These are phyloP conservation scores for Plasmodium malariae DNA, from an alignment of 169 alveolate species.

Conservation along the genomic window DNA sequence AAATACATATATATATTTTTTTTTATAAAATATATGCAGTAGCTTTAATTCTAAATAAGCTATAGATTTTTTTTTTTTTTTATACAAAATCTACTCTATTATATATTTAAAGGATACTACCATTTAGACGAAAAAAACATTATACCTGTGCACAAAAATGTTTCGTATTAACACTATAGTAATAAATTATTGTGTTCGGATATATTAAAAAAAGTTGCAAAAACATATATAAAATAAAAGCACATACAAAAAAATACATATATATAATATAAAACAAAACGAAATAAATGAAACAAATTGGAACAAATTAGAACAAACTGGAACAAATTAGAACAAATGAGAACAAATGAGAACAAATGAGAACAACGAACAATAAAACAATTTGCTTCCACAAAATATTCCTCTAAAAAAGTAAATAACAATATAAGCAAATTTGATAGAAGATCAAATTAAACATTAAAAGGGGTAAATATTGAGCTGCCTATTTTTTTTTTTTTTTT, in stretches of 20 bases:
- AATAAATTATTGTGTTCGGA: slow-evolving; percentile 8
- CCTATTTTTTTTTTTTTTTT: slow-evolving; percentile 36
- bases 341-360: slow-evolving; percentile 5
- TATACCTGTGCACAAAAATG: slow-evolving; percentile 19
- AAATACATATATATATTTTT: slow-evolving; percentile 1
- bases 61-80: slow-evolving; percentile 10
- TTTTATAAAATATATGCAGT: slow-evolving; percentile 13
- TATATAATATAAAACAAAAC: slow-evolving; percentile 11
- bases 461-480: slow-evolving; percentile 9
- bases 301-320: no score
- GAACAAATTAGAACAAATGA: no score
- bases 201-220: not conserved
- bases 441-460: not conserved
- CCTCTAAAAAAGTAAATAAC: slow-evolving; percentile 34
- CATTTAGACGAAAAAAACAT: not conserved
- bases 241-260: not conserved
- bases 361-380: slow-evolving; percentile 6
- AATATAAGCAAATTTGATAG: slow-evolving; percentile 25
- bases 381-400: slow-evolving; percentile 1
- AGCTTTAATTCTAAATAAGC: slow-evolving; percentile 9
- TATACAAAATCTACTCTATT: slow-evolving; percentile 15
- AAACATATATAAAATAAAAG: not conserved
- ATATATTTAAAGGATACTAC: slow-evolving; percentile 33
- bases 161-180: not conserved
- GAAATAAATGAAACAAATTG: not conserved